These are phyloP conservation scores for Schoenoplectus triqueter DNA, from an alignment of 202 grass and related monocot species.

Conservation along the genomic window DNA sequence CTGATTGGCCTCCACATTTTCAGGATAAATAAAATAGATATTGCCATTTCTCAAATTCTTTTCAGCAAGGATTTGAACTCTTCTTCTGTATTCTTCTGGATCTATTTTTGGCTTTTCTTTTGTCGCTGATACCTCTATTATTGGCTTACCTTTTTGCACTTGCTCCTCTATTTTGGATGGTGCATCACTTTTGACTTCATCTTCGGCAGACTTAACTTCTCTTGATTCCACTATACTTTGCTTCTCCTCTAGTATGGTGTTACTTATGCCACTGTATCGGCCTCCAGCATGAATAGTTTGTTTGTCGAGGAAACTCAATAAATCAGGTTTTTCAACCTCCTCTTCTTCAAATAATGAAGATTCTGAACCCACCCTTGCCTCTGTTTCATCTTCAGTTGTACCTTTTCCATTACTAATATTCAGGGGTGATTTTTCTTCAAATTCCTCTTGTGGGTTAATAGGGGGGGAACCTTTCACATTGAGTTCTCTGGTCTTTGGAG, in stretches of 20 bases:
- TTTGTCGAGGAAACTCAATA: conserved; percentile 39
- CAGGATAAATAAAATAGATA: conserved; percentile 71
- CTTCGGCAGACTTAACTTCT: conserved; percentile 15
- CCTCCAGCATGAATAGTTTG: conserved; percentile 25
- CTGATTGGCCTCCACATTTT: conserved; percentile 54
- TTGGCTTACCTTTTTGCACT: conserved; percentile 13
- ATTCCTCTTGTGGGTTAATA: conserved; percentile 41
- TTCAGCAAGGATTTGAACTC: conserved; percentile 65
- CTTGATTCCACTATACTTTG: conserved; percentile 17
- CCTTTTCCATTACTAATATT: conserved; percentile 26
- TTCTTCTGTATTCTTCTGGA: conserved; percentile 47
- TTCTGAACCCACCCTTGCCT: conserved; percentile 29
- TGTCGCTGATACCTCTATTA: conserved; percentile 42
- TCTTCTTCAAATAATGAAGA: conserved; percentile 32
- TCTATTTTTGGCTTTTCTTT: conserved; percentile 47
- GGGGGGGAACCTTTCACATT: conserved; percentile 51
- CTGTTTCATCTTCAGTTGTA: conserved; percentile 44
- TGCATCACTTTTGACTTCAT: conserved; percentile 21
- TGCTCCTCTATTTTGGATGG: conserved; percentile 32
- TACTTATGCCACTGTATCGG: conserved; percentile 1
- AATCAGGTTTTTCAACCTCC: conserved; percentile 31
- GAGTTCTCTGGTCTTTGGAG: conserved; percentile 54
- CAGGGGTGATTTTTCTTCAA: conserved; percentile 40
- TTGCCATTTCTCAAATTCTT: conserved; percentile 55
- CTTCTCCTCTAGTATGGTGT: neutral